Evolutionary conservation across 2,329 filamentous ascomycete species (phyloP).

Genomic region (Sporothrix euskadiensis): DNA sequence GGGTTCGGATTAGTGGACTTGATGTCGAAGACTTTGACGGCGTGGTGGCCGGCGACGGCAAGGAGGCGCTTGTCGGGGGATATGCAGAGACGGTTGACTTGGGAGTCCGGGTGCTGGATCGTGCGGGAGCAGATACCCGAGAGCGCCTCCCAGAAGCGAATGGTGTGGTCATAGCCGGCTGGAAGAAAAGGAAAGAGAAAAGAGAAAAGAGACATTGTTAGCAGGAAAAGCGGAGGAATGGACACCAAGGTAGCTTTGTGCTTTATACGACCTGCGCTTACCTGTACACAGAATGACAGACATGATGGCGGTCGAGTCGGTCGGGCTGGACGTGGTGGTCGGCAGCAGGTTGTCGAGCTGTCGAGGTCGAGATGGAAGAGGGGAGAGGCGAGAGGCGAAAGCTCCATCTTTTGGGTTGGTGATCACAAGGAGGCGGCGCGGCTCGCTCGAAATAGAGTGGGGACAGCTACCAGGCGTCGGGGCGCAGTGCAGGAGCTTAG

Average conservation of each 20-base stretch:
- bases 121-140: constrained; percentile 97
- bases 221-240: neutral
- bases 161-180: constrained; percentile 66
- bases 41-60: constrained; percentile 75
- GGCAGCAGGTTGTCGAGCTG: neutral
- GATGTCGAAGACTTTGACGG: constrained; percentile 97
- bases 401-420: neutral
- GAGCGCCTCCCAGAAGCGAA: constrained; percentile 92
- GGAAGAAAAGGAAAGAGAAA: neutral
- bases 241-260: neutral
- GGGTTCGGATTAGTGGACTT: constrained; percentile 97
- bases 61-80: constrained; percentile 97
- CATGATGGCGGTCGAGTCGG: constrained; percentile 42
- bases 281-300: constrained; percentile 64
- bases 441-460: neutral
- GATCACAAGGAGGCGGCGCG: neutral
- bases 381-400: constrained; percentile 3
- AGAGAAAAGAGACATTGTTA: neutral
- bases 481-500: neutral
- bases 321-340: neutral
- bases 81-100: constrained; percentile 97
- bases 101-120: constrained; percentile 96
- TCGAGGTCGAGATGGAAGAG: neutral
- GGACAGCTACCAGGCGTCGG: neutral
- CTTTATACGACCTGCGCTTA: too few relatives aligned